Conservation (phyloP, 306 rosid genomes). For the Alnus rubra region DNA sequence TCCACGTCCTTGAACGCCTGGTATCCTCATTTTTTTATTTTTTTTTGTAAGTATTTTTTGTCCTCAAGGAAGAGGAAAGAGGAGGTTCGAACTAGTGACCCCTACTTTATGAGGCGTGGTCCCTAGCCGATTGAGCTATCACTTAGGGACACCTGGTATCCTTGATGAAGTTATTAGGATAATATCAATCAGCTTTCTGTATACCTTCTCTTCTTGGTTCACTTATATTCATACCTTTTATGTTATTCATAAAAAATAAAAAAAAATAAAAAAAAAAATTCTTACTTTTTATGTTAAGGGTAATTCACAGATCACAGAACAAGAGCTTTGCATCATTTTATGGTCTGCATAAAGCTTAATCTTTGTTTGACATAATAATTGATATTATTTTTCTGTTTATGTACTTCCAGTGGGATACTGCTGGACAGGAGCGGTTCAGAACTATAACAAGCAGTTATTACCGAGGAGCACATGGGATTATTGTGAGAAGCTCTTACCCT, state of each 20-base stretch:
- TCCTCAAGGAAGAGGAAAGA: no score
- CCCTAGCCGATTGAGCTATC: no score
- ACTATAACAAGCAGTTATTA: conserved; percentile 98
- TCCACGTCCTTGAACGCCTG: not conserved
- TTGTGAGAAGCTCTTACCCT: conserved; percentile 48
- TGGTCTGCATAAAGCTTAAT: not conserved
- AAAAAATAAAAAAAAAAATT: not conserved
- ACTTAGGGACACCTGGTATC: not conserved
- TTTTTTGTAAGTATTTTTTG: no score
- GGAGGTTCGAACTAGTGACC: no score
- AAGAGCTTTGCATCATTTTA: not conserved
- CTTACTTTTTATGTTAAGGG: not conserved
- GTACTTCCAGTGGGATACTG: conserved; percentile 84
- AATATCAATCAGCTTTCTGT: not conserved
- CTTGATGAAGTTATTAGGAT: not conserved
- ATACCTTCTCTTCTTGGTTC: not conserved
- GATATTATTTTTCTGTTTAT: conserved; percentile 18
- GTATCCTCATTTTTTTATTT: no score
- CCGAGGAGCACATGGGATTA: conserved; percentile 98
- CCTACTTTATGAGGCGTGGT: no score
- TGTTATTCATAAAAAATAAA: not conserved
- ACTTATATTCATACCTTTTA: not conserved
- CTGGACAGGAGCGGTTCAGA: conserved; percentile 99
- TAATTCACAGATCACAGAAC: not conserved
- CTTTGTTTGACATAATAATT: conserved; percentile 4